Evolutionary conservation across 1,139 yeast species (phyloP).

Genomic region (Suhomyces bokatorum): DNA sequence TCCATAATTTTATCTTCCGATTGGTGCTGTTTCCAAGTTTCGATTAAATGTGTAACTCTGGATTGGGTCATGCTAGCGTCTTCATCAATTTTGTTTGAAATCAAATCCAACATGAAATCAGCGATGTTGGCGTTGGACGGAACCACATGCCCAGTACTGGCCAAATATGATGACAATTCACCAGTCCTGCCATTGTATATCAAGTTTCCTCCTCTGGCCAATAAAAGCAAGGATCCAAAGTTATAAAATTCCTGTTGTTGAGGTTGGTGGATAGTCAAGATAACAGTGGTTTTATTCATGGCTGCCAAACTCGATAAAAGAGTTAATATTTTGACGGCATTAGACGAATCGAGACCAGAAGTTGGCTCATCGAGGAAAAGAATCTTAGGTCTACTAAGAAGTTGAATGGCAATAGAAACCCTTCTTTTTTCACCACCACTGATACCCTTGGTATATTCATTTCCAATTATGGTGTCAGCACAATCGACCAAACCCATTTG

Average conservation of each 20-base stretch:
- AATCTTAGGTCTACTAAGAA: conserved; percentile 25
- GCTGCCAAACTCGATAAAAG: conserved; percentile 20
- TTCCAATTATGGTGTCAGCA: conserved; percentile 27
- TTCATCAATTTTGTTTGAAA: conserved; percentile 17
- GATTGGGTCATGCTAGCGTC: conserved; percentile 11
- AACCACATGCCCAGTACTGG: conserved; percentile 14
- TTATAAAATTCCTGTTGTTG: conserved; percentile 22
- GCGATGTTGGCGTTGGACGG: conserved; percentile 20
- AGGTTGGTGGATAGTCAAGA: conserved; percentile 30
- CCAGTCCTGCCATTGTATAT: conserved; percentile 21
- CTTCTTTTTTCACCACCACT: conserved; percentile 30
- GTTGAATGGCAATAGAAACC: conserved; percentile 27
- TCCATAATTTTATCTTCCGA: too few species aligned
- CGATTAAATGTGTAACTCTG: conserved; percentile 17
- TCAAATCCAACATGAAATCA: conserved; percentile 22
- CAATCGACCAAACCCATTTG: conserved; percentile 25
- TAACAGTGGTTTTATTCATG: conserved; percentile 22
- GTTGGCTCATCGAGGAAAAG: conserved; percentile 31
- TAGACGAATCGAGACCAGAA: conserved; percentile 27
- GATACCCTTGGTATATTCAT: conserved; percentile 23
- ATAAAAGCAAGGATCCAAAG: conserved; percentile 23
- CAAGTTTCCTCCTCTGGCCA: conserved; percentile 27
- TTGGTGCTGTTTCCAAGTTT: conserved; percentile 14
- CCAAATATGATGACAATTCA: conserved; percentile 15
- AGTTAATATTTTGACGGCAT: conserved; percentile 21